Evolutionary conservation across 257 asterid genomes (phyloP), one percentile per base, ranked within the genome.

Genomic region (Gentiana macrophylla): DNA sequence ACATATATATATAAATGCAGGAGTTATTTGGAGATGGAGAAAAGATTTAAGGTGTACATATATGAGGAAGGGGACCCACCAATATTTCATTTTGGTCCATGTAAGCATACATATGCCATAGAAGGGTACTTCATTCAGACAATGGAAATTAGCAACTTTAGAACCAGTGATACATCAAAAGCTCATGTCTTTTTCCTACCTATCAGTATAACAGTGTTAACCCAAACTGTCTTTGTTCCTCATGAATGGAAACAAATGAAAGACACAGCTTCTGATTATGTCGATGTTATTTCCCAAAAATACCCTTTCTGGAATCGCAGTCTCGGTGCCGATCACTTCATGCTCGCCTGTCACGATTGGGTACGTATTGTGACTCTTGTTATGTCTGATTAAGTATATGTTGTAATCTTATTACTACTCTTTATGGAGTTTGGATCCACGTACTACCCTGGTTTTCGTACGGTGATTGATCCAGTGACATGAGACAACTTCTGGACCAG

Each of bases 261-360:
- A 53, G 60, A 70, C 33, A 55, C 37, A 5, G 63, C 84, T 51
- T 63, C 67, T 3, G 62, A 73, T 67, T 87, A 84, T 47, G 54
- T 80, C 11, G 57, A 67, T 43, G 35, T 33, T 63, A 75, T 87
- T 69, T 67, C 56, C 52, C 60, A 62, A 36, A 84, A 72, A 55
- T 62, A 84, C 59, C 36, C 24, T 56, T 84, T 75, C 76, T 87
- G 96, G 96, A 87, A 84, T 60, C 55, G 96, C 70, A 87, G 86
- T 15, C 60, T 37, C 12, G 94, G 96, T 50, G 70, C 85, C 1
- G 96, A 87, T 72, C 96, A 87, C 67, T 87, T 87, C 45, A 84
- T 87, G 10, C 90, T 79, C 41, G 94, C 94, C 67, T 87, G 96
- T 67, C 96, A 87, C 66, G 96, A 87, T 69, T 87, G 94, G 96